A percentile compares a stretch with the other conserved stretches of the same genome.
Conservation (phyloP, 139 green algal species). For the Micromonas commoda region DNA sequence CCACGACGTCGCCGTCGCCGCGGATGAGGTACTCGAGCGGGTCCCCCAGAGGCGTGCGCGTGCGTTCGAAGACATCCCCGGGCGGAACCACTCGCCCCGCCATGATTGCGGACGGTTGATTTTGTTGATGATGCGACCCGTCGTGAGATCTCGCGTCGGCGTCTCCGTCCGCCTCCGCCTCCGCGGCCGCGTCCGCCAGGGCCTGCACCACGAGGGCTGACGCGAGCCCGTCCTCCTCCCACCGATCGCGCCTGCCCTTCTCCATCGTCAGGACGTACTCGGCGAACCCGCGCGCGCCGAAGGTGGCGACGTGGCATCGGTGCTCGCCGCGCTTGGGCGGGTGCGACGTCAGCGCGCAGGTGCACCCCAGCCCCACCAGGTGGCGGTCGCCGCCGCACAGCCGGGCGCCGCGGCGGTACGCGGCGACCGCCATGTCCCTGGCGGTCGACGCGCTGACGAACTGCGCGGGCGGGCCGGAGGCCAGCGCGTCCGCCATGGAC, state of each 20-base stretch:
- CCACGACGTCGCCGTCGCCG: neutral
- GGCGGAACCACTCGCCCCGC: neutral
- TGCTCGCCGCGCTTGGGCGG: slow-evolving; percentile 61
- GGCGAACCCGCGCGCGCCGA: slow-evolving; percentile 26
- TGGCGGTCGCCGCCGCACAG: slow-evolving; percentile 40
- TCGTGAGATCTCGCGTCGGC: neutral
- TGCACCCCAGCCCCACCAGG: slow-evolving; percentile 60
- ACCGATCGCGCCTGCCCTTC: slow-evolving; percentile 52
- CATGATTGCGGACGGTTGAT: neutral
- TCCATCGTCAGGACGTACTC: slow-evolving; percentile 42
- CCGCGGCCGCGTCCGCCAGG: slow-evolving; percentile 20
- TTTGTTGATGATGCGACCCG: neutral
- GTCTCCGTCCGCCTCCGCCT: neutral
- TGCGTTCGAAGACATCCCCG: neutral
- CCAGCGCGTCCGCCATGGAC: neutral
- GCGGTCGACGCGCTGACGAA: slow-evolving; percentile 52
- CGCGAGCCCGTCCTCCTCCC: slow-evolving; percentile 55
- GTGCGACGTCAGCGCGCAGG: slow-evolving; percentile 61
- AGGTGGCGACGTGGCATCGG: slow-evolving; percentile 48
- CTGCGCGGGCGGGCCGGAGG: slow-evolving; percentile 23
- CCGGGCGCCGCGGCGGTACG: slow-evolving; percentile 54
- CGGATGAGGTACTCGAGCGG: neutral
- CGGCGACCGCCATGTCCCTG: slow-evolving; percentile 47
- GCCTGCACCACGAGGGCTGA: slow-evolving; percentile 49
- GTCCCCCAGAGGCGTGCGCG: neutral